A percentile compares a stretch with the other conserved stretches of the same genome.
Evolutionary conservation across 2,329 filamentous ascomycete genomes (phyloP).

Genomic region (Aspergillus fijiensis): DNA sequence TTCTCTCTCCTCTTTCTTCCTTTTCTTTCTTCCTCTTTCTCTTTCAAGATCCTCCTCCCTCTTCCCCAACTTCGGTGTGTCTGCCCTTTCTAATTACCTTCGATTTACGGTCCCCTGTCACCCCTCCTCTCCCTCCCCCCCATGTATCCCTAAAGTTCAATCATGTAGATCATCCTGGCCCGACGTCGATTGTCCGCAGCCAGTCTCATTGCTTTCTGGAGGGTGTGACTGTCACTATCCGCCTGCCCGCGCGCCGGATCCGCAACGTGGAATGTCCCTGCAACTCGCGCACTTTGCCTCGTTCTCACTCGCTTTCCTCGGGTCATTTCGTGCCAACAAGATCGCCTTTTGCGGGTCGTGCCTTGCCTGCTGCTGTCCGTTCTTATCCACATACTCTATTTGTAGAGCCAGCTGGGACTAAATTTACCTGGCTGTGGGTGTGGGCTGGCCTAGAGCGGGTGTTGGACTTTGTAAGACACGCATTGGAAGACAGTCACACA

Average conservation of each 20-base stretch:
- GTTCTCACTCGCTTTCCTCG: conserved; percentile 8
- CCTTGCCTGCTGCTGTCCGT: conserved; percentile 11
- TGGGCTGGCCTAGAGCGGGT: conserved; percentile 10
- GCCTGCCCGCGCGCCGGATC: conserved; percentile 5
- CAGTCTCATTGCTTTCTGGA: neutral
- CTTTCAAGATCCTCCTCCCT: too few species aligned
- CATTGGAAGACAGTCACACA: conserved; percentile 5
- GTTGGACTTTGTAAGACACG: conserved; percentile 17
- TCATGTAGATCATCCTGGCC: neutral
- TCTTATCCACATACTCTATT: conserved; percentile 14
- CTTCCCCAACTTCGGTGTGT: too few species aligned
- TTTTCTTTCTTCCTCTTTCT: neutral
- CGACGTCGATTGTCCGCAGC: neutral
- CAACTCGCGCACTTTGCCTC: conserved; percentile 11
- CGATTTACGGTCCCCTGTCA: neutral
- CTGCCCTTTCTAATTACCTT: too few species aligned
- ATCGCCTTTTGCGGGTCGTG: conserved; percentile 14
- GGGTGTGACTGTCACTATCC: neutral
- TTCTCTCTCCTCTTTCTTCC: neutral
- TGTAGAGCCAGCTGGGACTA: conserved; percentile 7
- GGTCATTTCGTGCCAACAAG: conserved; percentile 16
- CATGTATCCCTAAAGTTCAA: neutral
- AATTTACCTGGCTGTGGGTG: conserved; percentile 10
- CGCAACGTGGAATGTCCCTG: conserved; percentile 22
- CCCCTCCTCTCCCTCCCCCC: neutral